phyloP scores from a whole-genome alignment of 139 green algal species.

The Yamagishiella unicocca region DNA sequence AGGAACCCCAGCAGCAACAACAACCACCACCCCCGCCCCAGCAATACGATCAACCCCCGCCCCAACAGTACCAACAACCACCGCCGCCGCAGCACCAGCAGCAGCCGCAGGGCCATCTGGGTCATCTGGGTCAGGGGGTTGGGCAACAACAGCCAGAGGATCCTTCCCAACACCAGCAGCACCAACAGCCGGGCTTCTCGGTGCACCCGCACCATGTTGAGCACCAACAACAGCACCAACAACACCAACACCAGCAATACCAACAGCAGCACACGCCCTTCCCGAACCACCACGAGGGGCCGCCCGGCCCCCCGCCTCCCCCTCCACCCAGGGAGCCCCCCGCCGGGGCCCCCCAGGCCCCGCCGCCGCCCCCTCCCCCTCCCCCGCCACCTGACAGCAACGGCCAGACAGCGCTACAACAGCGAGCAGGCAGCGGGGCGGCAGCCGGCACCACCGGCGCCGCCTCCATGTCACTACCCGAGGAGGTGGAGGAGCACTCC shows the following conservation, averaged over 20 bases:
- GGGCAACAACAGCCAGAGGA: no score
- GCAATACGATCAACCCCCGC: neutral
- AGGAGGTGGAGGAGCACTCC: slow-evolving; percentile 21
- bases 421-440: neutral
- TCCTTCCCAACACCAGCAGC: no score
- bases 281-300: neutral
- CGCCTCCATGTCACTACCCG: neutral
- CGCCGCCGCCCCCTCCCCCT: neutral
- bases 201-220: no score
- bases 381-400: slow-evolving; percentile 13
- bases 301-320: neutral
- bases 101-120: no score
- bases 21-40: neutral
- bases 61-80: neutral
- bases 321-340: neutral
- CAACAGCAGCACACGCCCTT: neutral
- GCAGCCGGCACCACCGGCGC: neutral
- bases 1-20: neutral
- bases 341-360: neutral
- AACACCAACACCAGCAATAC: no score
- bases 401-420: no score
- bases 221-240: no score
- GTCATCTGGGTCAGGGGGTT: no score
- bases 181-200: no score
- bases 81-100: neutral